Base-by-base conservation (phyloP, 148 eudicot species). In the Cornus controversa region DNA sequence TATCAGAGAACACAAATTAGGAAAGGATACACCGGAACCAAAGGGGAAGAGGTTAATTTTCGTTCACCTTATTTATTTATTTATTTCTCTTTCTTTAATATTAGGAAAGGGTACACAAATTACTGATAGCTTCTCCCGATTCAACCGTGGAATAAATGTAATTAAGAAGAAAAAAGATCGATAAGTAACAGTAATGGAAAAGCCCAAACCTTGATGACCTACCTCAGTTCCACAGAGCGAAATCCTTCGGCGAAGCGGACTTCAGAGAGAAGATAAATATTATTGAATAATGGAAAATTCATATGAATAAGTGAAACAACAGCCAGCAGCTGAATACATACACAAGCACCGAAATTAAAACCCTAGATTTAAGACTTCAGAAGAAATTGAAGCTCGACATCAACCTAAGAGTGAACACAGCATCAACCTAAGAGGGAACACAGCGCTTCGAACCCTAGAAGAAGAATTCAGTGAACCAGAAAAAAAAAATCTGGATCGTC, bases 151-250 rank as follows among this genome's bases (percentile, higher is more conserved):
- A 6, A 22, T 22, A 11, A 7, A 45, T 45, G 13, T 50, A 1
- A 13, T 15, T n/a, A 60, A 60, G 24, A 60, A 60, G 25, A 60
- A 60, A 54, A 14, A 60, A 60, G 9, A 60, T 18, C 5, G 24
- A 60, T 60, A 11, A 58, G 18, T 54, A 40, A 47, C 16, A 20
- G 15, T 9, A 69, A 37, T 47, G 10, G 8, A 40, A 53, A 75
- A 77, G 53, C 77, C 82, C 81, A 53, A 73, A 72, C 60, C 74
- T 67, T 67, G 10, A 31, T 60, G 24, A 29, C 63, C 67, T 50
- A 63, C 65, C 47, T 31, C 54, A 25, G 54, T 34, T 8, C 54
- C 7, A 54, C 69, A 54, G 8, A 76, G 54, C 67, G 6, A 53
- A 77, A 69, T 25, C 50, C 28, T 16, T 69, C 73, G 57, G 25